Base-by-base conservation (phyloP, 1,284 basidiomycete genomes). In the Hortiboletus rubellus region DNA sequence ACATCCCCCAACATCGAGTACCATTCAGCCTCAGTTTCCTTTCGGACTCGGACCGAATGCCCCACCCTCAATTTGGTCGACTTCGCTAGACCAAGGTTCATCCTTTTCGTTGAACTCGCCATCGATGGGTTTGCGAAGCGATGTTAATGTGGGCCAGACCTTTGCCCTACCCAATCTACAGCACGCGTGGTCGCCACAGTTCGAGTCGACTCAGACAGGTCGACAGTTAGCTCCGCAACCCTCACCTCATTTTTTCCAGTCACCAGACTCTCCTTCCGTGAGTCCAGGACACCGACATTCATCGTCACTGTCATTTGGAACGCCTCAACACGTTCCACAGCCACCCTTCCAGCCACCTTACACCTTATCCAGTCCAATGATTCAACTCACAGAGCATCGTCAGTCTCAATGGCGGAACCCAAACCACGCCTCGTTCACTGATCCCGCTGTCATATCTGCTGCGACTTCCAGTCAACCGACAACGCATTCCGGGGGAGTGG, bases 61-160 rank as follows among this genome's bases (percentile, higher is more conserved):
- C 30, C 70, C 74, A 14, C 73, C 77, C 38, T 84, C 79, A 3
- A 85, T 85, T 46, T 85, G 84, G 84, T 79, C 83, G 6, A 76
- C 81, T 24, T 76, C 79, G 3, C 69, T 74, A 8, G 81, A 82
- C 55, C 79, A 82, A 54, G 72, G 76, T 51, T 67, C 72, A 18
- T 66, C 76, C 27, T 24, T 51, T 55, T 58, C 52, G 50, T 56
- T 64, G 18, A 63, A 45, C 36, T 54, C 66, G 7, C 50, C 60
- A 33, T 58, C 51, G 31, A 37, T 37, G 24, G 55, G 64, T 38
- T 40, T 63, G 34, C 66, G 61, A 55, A 56, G 63, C 46, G 61
- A 61, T 15, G 50, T 37, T 53, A 62, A 64, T 40, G 57, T 61
- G 43, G 60, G 55, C 51, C 66, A 71, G 58, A 57, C 66, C 12